Conservation (phyloP, 164 flowering plant genomes). For the Piper betle region DNA sequence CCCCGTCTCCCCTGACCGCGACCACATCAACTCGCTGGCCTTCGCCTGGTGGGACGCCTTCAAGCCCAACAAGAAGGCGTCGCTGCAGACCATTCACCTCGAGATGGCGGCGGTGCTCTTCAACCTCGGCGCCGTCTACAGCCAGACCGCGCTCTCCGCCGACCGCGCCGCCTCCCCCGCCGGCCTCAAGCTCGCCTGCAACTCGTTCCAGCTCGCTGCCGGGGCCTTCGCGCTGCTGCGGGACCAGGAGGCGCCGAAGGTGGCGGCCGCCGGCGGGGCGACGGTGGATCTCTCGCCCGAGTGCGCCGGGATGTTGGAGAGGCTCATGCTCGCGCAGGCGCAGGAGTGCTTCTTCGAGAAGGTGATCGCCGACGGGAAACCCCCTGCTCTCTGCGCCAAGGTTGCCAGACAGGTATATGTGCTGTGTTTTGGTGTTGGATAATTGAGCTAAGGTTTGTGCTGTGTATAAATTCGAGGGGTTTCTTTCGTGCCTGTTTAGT, state of each 20-base stretch:
- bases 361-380: slow-evolving; percentile 81
- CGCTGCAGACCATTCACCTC: slow-evolving; percentile 74
- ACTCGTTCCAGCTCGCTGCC: slow-evolving; percentile 71
- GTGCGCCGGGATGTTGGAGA: slow-evolving; percentile 89
- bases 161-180: slow-evolving; percentile 41
- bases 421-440: neutral
- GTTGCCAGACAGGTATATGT: slow-evolving; percentile 75
- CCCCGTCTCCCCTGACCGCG: slow-evolving; percentile 80
- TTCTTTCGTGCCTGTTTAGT: too few species aligned
- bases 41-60: slow-evolving; percentile 85
- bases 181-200: slow-evolving; percentile 65
- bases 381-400: slow-evolving; percentile 81
- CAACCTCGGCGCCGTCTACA: slow-evolving; percentile 78
- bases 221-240: slow-evolving; percentile 70
- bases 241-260: slow-evolving; percentile 67
- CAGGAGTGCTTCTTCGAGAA: slow-evolving; percentile 98
- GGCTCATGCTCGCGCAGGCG: slow-evolving; percentile 94
- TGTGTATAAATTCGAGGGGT: too few species aligned
- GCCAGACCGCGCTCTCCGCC: slow-evolving; percentile 64
- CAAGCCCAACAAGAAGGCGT: slow-evolving; percentile 58
- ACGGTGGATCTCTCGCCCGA: slow-evolving; percentile 74
- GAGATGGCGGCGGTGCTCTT: slow-evolving; percentile 91
- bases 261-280: slow-evolving; percentile 39
- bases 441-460: too few species aligned
- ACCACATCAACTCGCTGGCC: slow-evolving; percentile 56